Conservation (phyloP, 768 basidiomycete species). For the Xanthoconium purpureum region DNA sequence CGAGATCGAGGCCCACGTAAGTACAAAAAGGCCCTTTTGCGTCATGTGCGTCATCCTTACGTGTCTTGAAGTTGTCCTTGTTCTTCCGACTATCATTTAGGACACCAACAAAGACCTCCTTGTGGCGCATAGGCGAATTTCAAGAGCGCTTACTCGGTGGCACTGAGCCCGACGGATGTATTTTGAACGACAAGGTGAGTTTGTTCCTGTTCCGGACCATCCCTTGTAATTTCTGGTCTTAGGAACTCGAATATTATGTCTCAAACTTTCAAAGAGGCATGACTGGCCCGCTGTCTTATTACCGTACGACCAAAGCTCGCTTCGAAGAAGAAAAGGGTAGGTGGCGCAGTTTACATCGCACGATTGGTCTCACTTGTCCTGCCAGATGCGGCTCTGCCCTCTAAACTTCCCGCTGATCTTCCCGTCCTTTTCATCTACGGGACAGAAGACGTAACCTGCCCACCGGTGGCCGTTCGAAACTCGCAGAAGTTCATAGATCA, state of each 20-base stretch:
- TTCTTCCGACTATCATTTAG: slow-evolving; percentile 19
- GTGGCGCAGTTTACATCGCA: neutral
- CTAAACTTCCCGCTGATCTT: slow-evolving; percentile 43
- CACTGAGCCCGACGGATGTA: slow-evolving; percentile 4
- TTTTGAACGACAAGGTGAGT: slow-evolving; percentile 20
- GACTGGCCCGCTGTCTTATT: slow-evolving; percentile 75
- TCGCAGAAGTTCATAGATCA: slow-evolving; percentile 48
- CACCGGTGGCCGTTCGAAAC: slow-evolving; percentile 39
- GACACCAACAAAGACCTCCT: neutral
- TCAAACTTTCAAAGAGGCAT: slow-evolving; percentile 48
- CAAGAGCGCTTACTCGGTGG: slow-evolving; percentile 6
- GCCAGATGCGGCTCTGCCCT: slow-evolving; percentile 43
- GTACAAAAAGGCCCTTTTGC: slow-evolving; percentile 5
- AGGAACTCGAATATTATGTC: slow-evolving; percentile 59
- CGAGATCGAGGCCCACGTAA: slow-evolving; percentile 57
- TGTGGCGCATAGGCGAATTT: slow-evolving; percentile 4
- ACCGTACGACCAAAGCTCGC: slow-evolving; percentile 58
- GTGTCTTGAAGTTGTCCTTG: slow-evolving; percentile 24
- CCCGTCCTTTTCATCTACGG: slow-evolving; percentile 65
- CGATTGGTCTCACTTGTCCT: neutral
- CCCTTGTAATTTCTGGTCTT: slow-evolving; percentile 5
- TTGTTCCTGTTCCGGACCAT: neutral
- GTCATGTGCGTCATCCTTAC: slow-evolving; percentile 9
- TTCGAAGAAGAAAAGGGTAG: slow-evolving; percentile 62
- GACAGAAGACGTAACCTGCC: slow-evolving; percentile 50